Percentiles rank a stretch among this genome's conserved stretches.
phyloP scores from a whole-genome alignment of 2,329 filamentous ascomycete genomes.

The Chaetomiaceae sp. region DNA sequence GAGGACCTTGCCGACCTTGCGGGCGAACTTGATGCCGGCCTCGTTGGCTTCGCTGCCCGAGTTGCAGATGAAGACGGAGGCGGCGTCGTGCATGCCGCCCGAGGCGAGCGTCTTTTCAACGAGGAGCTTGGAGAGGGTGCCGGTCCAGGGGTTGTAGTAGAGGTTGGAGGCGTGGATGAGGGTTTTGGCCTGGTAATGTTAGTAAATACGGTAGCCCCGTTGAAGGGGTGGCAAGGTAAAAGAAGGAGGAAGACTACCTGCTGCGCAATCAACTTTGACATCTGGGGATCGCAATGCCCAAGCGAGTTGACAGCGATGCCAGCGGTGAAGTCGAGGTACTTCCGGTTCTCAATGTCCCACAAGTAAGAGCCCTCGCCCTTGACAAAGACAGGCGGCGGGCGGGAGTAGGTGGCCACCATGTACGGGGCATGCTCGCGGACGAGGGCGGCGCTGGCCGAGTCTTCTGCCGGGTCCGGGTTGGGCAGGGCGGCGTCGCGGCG shows the following conservation, averaged over 20 bases:
- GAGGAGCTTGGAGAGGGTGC: slow-evolving; percentile 78
- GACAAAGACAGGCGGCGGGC: slow-evolving; percentile 84
- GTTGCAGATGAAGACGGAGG: slow-evolving; percentile 88
- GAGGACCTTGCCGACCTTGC: slow-evolving; percentile 77
- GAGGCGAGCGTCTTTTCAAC: slow-evolving; percentile 75
- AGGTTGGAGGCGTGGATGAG: slow-evolving; percentile 92
- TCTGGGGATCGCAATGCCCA: slow-evolving; percentile 81
- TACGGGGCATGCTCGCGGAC: slow-evolving; percentile 73
- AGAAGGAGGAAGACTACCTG: slow-evolving; percentile 50
- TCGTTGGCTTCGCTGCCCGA: slow-evolving; percentile 97
- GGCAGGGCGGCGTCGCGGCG: slow-evolving; percentile 40
- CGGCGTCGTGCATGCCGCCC: slow-evolving; percentile 76
- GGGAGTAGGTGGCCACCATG: slow-evolving; percentile 95
- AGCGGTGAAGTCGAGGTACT: slow-evolving; percentile 90
- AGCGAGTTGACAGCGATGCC: slow-evolving; percentile 94
- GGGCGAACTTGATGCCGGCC: slow-evolving; percentile 92
- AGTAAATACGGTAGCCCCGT: too few species aligned
- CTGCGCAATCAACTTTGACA: slow-evolving; percentile 69
- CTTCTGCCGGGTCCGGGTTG: slow-evolving; percentile 67
- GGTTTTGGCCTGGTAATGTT: slow-evolving; percentile 54
- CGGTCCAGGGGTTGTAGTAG: slow-evolving; percentile 96
- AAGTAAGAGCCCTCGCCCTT: slow-evolving; percentile 82
- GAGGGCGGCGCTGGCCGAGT: slow-evolving; percentile 70
- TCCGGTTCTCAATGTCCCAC: slow-evolving; percentile 83
- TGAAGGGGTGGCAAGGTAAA: not conserved